Conservation (phyloP, 495 filamentous ascomycete genomes). For the Xylaria grammica region DNA sequence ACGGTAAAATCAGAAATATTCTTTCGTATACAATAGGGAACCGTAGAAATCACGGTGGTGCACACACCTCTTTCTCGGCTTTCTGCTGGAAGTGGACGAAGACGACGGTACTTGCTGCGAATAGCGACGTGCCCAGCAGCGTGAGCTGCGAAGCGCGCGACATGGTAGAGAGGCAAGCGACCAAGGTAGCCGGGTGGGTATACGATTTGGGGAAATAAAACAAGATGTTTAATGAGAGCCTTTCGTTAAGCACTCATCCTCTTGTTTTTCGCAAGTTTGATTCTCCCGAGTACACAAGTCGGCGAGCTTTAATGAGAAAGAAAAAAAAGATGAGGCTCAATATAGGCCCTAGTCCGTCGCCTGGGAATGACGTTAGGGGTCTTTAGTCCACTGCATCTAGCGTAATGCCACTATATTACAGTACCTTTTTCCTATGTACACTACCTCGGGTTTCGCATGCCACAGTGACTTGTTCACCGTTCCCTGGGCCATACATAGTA, state of each 20-base stretch:
- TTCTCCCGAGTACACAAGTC: too few relatives aligned
- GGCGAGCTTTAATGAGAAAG: neutral
- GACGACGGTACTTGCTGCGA: conserved; percentile 75
- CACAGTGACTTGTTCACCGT: too few relatives aligned
- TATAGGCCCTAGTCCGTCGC: neutral
- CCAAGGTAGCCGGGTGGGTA: neutral
- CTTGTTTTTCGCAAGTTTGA: too few relatives aligned
- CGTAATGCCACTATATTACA: neutral
- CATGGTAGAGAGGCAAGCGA: conserved; percentile 58
- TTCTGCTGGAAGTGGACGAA: conserved; percentile 91
- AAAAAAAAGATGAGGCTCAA: conserved; percentile 10
- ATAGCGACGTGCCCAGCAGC: conserved; percentile 74
- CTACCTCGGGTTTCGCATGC: too few relatives aligned
- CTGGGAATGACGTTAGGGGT: conserved; percentile 8
- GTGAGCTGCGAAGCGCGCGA: conserved; percentile 89
- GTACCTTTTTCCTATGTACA: too few relatives aligned
- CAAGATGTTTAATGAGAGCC: neutral
- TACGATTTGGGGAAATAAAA: neutral
- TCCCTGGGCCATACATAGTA: too few relatives aligned
- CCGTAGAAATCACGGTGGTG: neutral
- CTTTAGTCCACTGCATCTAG: neutral
- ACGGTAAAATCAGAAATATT: conserved; percentile 22
- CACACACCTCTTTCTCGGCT: conserved; percentile 77
- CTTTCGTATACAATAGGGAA: neutral
- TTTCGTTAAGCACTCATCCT: too few relatives aligned